Evolutionary conservation across 2,329 filamentous ascomycete species (phyloP), one percentile per base, ranked within the genome.

Genomic region (Pseudopithomyces maydicus): DNA sequence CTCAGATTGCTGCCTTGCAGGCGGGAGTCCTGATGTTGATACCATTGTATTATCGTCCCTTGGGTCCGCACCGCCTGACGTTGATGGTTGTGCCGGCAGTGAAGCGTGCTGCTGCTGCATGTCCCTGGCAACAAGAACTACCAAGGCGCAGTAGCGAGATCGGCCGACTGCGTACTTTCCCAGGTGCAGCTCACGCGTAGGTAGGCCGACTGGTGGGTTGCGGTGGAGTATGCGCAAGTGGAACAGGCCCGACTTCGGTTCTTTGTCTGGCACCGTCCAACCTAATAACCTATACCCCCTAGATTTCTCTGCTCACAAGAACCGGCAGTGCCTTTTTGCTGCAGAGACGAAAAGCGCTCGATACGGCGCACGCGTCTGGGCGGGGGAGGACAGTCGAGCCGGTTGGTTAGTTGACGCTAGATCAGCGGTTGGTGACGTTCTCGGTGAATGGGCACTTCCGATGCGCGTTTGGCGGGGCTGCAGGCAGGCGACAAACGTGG

Each of bases 211-310:
- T 26, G 43, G 52, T 53, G 56, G 57, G 62, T 26, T 39, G 49
- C 32, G 36, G 57, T 61, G 55, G 59, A 63, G 61, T 68, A 68
- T 66, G 68, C 58, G 58, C 63, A 67, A 64, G 66, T 68, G 69
- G 69, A 66, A 49, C 58, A 33, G 58, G 69, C 64, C 70, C 68
- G 68, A 66, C 62, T 55, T 67, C 64, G 66, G 58, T 68, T 68
- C 67, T 71, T 70, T 69, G 68, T 70, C 54, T 45, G 41, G 58
- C 39, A 20, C 43, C 43, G 47, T 46, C 23, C 20, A 50, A 26
- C 45, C 46, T 43, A 23, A 49, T 46, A 46, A 47, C 15, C 46
- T 29, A 29, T 29, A 47, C 26, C 39, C 8, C 32, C 19, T 39
- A 17, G 38, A n/a, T 36, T 17, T 23, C 11, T 29, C n/a, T 11